Conservation (phyloP, 176 grass and related monocot genomes). For the Phyllostachys edulis region DNA sequence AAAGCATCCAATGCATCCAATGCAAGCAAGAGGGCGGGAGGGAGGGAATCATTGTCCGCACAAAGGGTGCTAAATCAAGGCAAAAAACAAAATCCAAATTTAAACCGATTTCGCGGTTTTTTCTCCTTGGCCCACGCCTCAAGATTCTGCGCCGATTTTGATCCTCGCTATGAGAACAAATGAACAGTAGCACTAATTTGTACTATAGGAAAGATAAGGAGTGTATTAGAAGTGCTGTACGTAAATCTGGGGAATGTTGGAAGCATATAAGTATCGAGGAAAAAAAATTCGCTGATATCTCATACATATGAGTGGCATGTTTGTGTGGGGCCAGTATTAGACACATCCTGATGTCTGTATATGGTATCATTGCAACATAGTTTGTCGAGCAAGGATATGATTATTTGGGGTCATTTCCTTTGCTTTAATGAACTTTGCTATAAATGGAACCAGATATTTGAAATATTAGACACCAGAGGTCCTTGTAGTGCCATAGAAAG, state of each 20-base stretch:
- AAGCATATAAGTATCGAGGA: background rate
- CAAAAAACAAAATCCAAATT: too few species aligned
- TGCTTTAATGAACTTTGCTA: background rate
- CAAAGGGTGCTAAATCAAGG: too few species aligned
- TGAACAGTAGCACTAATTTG: background rate
- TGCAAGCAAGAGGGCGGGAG: too few species aligned
- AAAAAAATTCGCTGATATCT: background rate
- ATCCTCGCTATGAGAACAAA: background rate
- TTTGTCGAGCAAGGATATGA: background rate
- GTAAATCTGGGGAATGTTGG: background rate
- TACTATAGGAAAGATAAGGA: background rate
- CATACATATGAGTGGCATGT: background rate
- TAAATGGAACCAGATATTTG: background rate
- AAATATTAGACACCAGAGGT: conserved; percentile 14
- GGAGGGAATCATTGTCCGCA: too few species aligned
- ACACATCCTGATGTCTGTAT: background rate
- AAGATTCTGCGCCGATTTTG: too few species aligned
- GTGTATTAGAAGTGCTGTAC: background rate
- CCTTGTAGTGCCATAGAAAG: conserved; percentile 8
- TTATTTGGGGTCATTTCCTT: background rate
- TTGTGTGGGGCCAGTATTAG: background rate
- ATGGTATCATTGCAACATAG: background rate
- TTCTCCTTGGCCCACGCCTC: too few species aligned
- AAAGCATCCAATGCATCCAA: too few species aligned
- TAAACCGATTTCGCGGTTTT: too few species aligned